Evolutionary conservation across 2,329 filamentous ascomycete genomes (phyloP), one percentile per base, ranked within the genome.

Genomic region (Fusarium praegraminearum): DNA sequence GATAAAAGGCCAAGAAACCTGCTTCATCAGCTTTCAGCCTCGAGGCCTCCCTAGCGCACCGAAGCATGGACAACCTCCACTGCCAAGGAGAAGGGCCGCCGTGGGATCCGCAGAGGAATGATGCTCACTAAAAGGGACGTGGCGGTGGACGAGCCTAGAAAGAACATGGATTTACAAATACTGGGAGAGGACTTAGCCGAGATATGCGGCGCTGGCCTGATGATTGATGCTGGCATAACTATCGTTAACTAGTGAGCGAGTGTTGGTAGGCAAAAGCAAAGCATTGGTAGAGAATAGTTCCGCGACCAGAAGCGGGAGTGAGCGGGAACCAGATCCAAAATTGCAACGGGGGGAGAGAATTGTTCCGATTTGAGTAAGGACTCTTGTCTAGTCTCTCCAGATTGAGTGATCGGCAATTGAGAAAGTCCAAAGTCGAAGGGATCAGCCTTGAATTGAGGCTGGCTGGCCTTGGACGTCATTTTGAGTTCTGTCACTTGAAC

Each of bases 291-390:
- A 45, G 67, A 57, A 57, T 44, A 15, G 43, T 45, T 68, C 62
- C 54, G 62, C 12, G 9, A n/a, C 24, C 33, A 36, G 49, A 50
- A 67, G 30, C 40, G 47, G 57, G 28, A 67, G 62, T 54, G 61
- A 67, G 67, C 67, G 57, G 67, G 67, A 70, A 40, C 24, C 41
- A 70, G 66, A 62, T 69, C 30, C 53, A 47, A 70, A 43, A 55
- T 43, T 53, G 22, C 33, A 64, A 56, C 30, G 36, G 45, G 26
- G 40, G 35, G 18, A 38, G 13, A 18, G 33, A 55, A 54, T 35
- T 58, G 47, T 40, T 47, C 66, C 66, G 52, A 70, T 70, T 66
- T 69, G 66, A 47, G 47, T 41, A 20, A 54, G 44, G 47, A 38
- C 32, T 47, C 24, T 40, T 20, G 33, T 30, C 38, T 52, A 52